Evolutionary conservation across 768 basidiomycete genomes (phyloP).

Genomic region (Xerocomellus amylosporus): DNA sequence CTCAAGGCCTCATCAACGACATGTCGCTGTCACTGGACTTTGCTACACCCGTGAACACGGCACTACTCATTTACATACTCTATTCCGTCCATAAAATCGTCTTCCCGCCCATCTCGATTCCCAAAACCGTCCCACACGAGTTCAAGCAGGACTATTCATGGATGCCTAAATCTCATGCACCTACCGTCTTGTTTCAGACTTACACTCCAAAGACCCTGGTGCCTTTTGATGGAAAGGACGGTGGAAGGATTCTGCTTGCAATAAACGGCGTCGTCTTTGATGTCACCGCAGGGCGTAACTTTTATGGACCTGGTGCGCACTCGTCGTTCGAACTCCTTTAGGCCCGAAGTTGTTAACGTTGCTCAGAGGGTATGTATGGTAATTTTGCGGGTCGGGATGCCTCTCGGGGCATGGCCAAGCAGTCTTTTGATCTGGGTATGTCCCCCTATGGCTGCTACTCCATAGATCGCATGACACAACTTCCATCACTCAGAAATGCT

Average conservation of each 20-base stretch:
- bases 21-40: slow-evolving; percentile 45
- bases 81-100: slow-evolving; percentile 74
- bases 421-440: slow-evolving; percentile 90
- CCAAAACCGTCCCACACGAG: slow-evolving; percentile 54
- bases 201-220: slow-evolving; percentile 77
- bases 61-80: slow-evolving; percentile 72
- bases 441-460: background rate
- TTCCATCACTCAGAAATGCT: slow-evolving; percentile 67
- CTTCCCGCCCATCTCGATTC: slow-evolving; percentile 58
- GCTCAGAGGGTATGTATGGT: slow-evolving; percentile 88
- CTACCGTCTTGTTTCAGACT: slow-evolving; percentile 69
- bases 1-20: background rate
- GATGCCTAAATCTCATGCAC: slow-evolving; percentile 82
- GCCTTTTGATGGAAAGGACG: slow-evolving; percentile 61
- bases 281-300: slow-evolving; percentile 82
- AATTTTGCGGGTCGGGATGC: slow-evolving; percentile 98
- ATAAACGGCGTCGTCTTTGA: slow-evolving; percentile 92
- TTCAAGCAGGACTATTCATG: slow-evolving; percentile 88
- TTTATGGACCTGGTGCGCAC: slow-evolving; percentile 89
- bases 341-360: background rate
- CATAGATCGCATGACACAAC: background rate
- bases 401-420: slow-evolving; percentile 95
- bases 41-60: slow-evolving; percentile 77
- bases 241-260: slow-evolving; percentile 76
- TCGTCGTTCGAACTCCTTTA: background rate